phyloP scores from a whole-genome alignment of 768 basidiomycete genomes.

The Leccinellum albellum region DNA sequence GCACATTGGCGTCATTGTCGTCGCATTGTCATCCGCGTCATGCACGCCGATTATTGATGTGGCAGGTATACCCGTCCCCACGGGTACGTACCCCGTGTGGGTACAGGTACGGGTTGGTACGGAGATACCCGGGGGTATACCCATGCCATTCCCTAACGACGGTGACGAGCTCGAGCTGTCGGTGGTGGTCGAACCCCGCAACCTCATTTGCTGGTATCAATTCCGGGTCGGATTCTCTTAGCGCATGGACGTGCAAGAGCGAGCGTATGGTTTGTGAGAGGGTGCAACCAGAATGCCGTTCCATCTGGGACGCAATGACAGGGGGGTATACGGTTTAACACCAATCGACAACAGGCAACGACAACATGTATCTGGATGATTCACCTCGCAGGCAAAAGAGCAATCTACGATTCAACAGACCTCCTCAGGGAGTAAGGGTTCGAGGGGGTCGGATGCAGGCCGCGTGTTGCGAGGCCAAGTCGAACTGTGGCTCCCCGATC shows the following conservation, averaged over 20 bases:
- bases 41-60: too few species aligned
- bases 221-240: conserved; percentile 60
- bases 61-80: too few species aligned
- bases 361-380: conserved; percentile 18
- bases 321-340: conserved; percentile 1
- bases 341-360: background rate
- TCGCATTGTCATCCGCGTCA: too few species aligned
- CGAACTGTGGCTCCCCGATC: conserved; percentile 89
- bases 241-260: conserved; percentile 64
- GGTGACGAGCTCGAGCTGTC: conserved; percentile 62
- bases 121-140: too few species aligned
- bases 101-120: too few species aligned
- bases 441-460: conserved; percentile 59
- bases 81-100: too few species aligned
- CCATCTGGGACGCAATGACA: conserved; percentile 51
- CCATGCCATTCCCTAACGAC: too few species aligned
- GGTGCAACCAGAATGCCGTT: conserved; percentile 82
- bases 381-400: conserved; percentile 74
- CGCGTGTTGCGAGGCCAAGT: conserved; percentile 61
- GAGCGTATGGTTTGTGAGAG: conserved; percentile 87
- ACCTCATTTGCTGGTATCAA: conserved; percentile 30
- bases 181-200: conserved; percentile 35
- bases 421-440: conserved; percentile 69
- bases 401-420: conserved; percentile 87
- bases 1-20: too few species aligned